Evolutionary conservation across 495 filamentous ascomycete species (phyloP), one percentile per base, ranked within the genome.

Genomic region (Thozetella sp.): DNA sequence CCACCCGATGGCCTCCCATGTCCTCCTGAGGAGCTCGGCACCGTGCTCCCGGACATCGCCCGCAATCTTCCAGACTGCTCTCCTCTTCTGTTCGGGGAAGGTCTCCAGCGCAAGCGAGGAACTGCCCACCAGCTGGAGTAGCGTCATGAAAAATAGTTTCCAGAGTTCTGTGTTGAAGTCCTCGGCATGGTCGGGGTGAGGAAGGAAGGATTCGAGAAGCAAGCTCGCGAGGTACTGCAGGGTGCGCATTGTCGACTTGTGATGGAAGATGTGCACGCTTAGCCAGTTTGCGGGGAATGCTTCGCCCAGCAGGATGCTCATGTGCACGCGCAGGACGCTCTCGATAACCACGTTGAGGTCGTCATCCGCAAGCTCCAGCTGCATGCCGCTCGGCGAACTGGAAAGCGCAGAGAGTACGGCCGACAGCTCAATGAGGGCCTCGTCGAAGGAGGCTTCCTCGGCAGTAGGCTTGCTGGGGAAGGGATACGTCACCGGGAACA

Each of bases 61-160:
- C 25, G 93, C 96, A 67, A 99, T 97, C 78, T 98, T 98, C 95
- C 96, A 98, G 15, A 98, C 93, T 2, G 94, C 93, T 24, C 95
- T 79, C 40, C 96, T 80, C 72, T 97, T 98, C 74, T 99, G 95
- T 73, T 98, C 96, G 0, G 96, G 92, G 70, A 97, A 98, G 0
- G 93, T 97, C 68, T 99, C 95, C 23, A 99, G 83, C 15, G 95
- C 93, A 12, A 99, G 80, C 6, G 89, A 90, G 46, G 93, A 85
- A 63, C 91, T 96, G 0, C 91, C 90, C 9, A 98, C 92, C 2
- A 98, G 89, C 67, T 90, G 92, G 30, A 99, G 81, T 50, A 99
- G 75, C 0, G 92, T 93, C 13, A 85, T 89, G 71, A 99, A 97
- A 74, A 97, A 98, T 40, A 88, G 77, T 60, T 92, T 93, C 95